A percentile compares a stretch with the other conserved stretches of the same genome.
Evolutionary conservation across 768 basidiomycete genomes (phyloP).

Genomic region (Fibroporia radiculosa): DNA sequence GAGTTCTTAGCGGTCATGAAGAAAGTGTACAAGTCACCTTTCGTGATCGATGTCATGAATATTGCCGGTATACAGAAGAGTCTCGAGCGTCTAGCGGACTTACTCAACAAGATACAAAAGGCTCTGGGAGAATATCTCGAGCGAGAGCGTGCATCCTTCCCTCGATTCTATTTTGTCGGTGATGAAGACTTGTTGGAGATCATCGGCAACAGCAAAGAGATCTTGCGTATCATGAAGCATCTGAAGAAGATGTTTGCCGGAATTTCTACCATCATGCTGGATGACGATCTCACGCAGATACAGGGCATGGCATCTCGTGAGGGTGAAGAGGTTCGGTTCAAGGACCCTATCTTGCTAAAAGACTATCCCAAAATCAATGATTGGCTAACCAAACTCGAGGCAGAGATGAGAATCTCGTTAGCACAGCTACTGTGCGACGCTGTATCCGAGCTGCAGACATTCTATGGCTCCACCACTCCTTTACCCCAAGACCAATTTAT

Average conservation of each 20-base stretch:
- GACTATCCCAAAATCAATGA: slow-evolving; percentile 98
- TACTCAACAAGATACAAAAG: slow-evolving; percentile 98
- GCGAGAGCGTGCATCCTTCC: slow-evolving; percentile 94
- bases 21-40: slow-evolving; percentile 98
- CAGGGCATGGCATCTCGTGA: slow-evolving; percentile 93
- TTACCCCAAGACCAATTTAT: slow-evolving; percentile 67
- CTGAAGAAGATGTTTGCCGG: slow-evolving; percentile 99
- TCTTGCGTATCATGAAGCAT: slow-evolving; percentile 96
- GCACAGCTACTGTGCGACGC: slow-evolving; percentile 75
- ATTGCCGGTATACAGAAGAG: slow-evolving; percentile 96
- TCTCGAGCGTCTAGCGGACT: slow-evolving; percentile 90
- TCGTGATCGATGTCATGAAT: slow-evolving; percentile 94
- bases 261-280: slow-evolving; percentile 80
- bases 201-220: slow-evolving; percentile 99
- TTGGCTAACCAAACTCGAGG: slow-evolving; percentile 89
- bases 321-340: slow-evolving; percentile 88
- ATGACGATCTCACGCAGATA: slow-evolving; percentile 83
- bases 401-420: slow-evolving; percentile 87
- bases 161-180: slow-evolving; percentile 99
- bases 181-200: slow-evolving; percentile 98
- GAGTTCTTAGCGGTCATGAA: slow-evolving; percentile 99
- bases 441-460: slow-evolving; percentile 68
- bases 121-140: slow-evolving; percentile 98
- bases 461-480: slow-evolving; percentile 62
- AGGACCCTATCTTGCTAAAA: slow-evolving; percentile 76